These are phyloP conservation scores for Eragrostis nindensis DNA, from an alignment of 176 grass and related monocot genomes.

Conservation along the genomic window DNA sequence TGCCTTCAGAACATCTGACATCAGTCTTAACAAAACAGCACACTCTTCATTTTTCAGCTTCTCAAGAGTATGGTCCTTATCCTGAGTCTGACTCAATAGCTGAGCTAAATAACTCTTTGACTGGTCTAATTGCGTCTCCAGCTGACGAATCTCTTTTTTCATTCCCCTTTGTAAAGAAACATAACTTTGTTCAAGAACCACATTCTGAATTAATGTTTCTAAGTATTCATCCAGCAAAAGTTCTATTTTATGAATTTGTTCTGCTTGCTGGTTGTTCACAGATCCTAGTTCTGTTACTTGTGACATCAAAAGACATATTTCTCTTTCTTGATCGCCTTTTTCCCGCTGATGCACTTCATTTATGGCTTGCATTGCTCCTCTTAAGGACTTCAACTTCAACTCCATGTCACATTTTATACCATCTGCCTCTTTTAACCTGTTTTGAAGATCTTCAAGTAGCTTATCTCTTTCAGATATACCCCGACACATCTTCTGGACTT, in stretches of 20 bases:
- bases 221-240: slow-evolving; percentile 64
- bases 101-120: slow-evolving; percentile 52
- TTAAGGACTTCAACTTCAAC: slow-evolving; percentile 87
- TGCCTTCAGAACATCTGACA: slow-evolving; percentile 64
- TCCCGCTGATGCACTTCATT: slow-evolving; percentile 82
- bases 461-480: slow-evolving; percentile 86
- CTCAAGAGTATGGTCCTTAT: slow-evolving; percentile 45
- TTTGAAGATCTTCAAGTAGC: slow-evolving; percentile 80
- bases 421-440: slow-evolving; percentile 79
- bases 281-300: slow-evolving; percentile 52
- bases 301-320: slow-evolving; percentile 62
- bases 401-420: slow-evolving; percentile 73
- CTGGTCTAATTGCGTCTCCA: slow-evolving; percentile 54
- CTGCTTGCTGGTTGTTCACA: slow-evolving; percentile 31
- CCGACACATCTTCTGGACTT: slow-evolving; percentile 64
- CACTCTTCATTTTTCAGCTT: slow-evolving; percentile 61
- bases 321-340: slow-evolving; percentile 67
- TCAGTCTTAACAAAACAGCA: slow-evolving; percentile 49
- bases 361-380: slow-evolving; percentile 82
- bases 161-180: slow-evolving; percentile 51
- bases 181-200: slow-evolving; percentile 55
- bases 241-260: slow-evolving; percentile 45
- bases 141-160: slow-evolving; percentile 45
- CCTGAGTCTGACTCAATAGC: slow-evolving; percentile 49
- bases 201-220: slow-evolving; percentile 57